Conservation (phyloP, 192 early-diverging fungal genomes). For the Entrophospora sp. region DNA sequence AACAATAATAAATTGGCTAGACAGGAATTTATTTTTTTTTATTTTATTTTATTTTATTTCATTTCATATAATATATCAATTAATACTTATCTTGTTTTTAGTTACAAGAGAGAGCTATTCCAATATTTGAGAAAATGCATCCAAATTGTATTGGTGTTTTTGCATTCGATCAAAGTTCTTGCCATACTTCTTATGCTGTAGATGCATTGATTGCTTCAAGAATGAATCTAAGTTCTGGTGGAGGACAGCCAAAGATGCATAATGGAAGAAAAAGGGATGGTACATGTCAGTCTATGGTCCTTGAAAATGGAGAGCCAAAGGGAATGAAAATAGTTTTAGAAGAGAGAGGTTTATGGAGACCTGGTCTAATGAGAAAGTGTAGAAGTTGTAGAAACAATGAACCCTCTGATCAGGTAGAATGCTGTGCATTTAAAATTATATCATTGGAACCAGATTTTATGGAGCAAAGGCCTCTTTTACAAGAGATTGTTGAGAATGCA, state of each 20-base stretch:
- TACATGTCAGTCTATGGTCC: conserved; percentile 12
- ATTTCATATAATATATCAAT: no score
- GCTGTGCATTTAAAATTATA: conserved; percentile 8
- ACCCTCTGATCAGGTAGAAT: neutral
- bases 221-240: conserved; percentile 21
- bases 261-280: neutral
- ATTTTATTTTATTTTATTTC: no score
- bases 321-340: no score
- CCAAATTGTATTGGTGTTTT: conserved; percentile 15
- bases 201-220: conserved; percentile 19
- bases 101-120: no score
- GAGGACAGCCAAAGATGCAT: conserved; percentile 9
- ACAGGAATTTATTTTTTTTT: conserved; percentile 16
- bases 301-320: conserved; percentile 18
- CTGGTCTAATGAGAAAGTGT: neutral
- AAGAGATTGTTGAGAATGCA: neutral
- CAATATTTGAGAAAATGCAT: conserved; percentile 13
- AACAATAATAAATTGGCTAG: neutral
- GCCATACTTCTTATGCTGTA: conserved; percentile 12
- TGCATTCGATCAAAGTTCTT: conserved; percentile 24
- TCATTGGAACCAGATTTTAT: conserved; percentile 3
- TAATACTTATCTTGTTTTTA: no score
- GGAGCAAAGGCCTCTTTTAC: neutral
- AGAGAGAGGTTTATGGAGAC: no score
- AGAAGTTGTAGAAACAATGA: neutral